Evolutionary conservation across 106 monocot species (phyloP), one percentile per base, ranked within the genome.

Genomic region (Allium cepa): DNA sequence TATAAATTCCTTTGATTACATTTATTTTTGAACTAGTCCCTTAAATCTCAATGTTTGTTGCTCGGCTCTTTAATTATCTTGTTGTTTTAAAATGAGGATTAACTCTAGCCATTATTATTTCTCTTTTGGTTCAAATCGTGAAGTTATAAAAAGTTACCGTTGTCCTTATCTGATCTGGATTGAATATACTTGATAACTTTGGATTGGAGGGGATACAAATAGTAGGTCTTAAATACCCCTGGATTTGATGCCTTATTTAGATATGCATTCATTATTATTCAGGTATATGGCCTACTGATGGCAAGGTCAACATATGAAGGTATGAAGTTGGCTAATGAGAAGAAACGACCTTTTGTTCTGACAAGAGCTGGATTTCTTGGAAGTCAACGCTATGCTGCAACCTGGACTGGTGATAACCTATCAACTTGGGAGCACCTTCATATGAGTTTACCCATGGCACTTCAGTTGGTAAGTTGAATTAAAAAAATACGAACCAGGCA

Each of bases 221-320:
- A 36, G 5, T 4, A 3, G 36, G 36, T 36, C 36, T 36, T 36
- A 36, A 36, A 36, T 1, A 36, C 36, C 36, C 36, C 49, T 59
- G 59, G 67, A 69, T 22, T 60, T 18, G 12, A 27, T 66, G 9
- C 3, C 59, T 60, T 17, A 59, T 50, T 45, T 15, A 36, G 62
- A n/a, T 16, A 68, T 48, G 51, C 59, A 49, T 69, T 72, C 26
- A 56, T 26, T n/a, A 68, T 10, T 46, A 62, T 67, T 52, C 70
- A 96, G 97, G 92, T 90, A n/a, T 99, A 90, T 83, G 97, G 97
- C 57, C 75, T 90, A 79, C 80, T 99, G 51, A 99, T 99, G 97
- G 92, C 92, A 68, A 89, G 92, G 71, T 99, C 97, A 75, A 99
- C 97, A 15, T 81, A 78, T 69, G 90, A 99, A 78, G 97, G 97